Conservation (phyloP, 2,329 filamentous ascomycete genomes). For the Penicillium corylophilum region DNA sequence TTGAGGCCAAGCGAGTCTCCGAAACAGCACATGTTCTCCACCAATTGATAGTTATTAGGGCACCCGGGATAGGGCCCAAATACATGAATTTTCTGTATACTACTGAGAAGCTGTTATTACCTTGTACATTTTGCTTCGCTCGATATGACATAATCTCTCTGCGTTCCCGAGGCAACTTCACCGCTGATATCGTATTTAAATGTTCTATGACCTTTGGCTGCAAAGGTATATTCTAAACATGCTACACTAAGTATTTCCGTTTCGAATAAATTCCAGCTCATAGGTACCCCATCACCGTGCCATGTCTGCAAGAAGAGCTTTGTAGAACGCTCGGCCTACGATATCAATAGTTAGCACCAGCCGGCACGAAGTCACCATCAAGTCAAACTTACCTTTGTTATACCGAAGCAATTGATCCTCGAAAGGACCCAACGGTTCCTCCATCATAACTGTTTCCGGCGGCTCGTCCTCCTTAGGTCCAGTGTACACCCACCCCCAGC, state of each 20-base stretch:
- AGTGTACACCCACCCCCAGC: slow-evolving; percentile 18
- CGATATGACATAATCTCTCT: too few relatives aligned
- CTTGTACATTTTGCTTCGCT: too few relatives aligned
- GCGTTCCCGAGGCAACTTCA: too few relatives aligned
- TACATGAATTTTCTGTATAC: too few relatives aligned
- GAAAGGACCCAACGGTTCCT: slow-evolving; percentile 16
- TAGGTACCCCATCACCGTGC: background rate
- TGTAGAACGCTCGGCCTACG: background rate
- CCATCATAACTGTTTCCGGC: slow-evolving; percentile 12
- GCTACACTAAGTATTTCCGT: background rate
- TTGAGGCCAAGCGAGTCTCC: too few relatives aligned
- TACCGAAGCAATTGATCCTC: slow-evolving; percentile 14
- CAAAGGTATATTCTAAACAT: too few relatives aligned
- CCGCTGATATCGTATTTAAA: too few relatives aligned
- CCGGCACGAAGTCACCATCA: background rate
- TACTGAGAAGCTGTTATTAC: too few relatives aligned
- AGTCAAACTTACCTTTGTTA: slow-evolving; percentile 11
- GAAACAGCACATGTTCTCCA: too few relatives aligned
- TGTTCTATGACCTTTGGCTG: too few relatives aligned
- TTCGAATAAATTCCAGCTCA: background rate
- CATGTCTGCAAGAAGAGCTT: background rate
- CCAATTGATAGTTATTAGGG: too few relatives aligned
- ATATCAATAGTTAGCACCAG: background rate
- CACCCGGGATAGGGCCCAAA: too few relatives aligned
- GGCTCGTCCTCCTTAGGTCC: slow-evolving; percentile 14